Conservation (phyloP, 2,329 filamentous ascomycete species). For the Scedosporium boydii region DNA sequence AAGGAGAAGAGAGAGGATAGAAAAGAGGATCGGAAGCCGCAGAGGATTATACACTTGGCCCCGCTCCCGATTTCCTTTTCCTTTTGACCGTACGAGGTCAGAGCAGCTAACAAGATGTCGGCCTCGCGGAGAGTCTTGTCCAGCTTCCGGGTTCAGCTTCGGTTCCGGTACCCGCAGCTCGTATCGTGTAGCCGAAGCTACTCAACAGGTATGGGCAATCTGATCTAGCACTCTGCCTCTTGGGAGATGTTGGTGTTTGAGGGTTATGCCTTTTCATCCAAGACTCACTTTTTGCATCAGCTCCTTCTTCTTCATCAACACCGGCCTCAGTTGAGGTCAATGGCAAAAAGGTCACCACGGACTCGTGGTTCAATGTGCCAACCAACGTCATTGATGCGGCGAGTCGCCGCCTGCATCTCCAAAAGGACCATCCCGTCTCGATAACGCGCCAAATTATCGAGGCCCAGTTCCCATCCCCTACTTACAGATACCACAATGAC, state of each 20-base stretch:
- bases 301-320: neutral
- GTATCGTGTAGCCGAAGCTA: constrained; percentile 1
- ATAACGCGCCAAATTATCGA: constrained; percentile 92
- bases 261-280: neutral
- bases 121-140: neutral
- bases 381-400: constrained; percentile 65
- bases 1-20: neutral
- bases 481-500: constrained; percentile 67
- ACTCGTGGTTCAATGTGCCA: constrained; percentile 81
- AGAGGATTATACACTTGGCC: neutral
- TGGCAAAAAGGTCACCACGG: constrained; percentile 54
- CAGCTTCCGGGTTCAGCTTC: constrained; percentile 1
- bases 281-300: neutral
- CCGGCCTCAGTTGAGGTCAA: constrained; percentile 41
- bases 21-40: neutral
- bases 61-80: neutral
- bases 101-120: neutral
- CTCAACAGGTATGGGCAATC: neutral
- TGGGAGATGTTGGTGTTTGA: neutral
- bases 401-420: constrained; percentile 74
- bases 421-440: constrained; percentile 77
- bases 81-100: neutral
- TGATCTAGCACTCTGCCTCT: neutral
- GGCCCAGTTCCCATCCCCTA: constrained; percentile 66
- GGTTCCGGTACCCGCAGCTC: neutral